These are phyloP conservation scores for Aureobasidium sp. DNA, from an alignment of 2,329 filamentous ascomycete species.

Conservation along the genomic window DNA sequence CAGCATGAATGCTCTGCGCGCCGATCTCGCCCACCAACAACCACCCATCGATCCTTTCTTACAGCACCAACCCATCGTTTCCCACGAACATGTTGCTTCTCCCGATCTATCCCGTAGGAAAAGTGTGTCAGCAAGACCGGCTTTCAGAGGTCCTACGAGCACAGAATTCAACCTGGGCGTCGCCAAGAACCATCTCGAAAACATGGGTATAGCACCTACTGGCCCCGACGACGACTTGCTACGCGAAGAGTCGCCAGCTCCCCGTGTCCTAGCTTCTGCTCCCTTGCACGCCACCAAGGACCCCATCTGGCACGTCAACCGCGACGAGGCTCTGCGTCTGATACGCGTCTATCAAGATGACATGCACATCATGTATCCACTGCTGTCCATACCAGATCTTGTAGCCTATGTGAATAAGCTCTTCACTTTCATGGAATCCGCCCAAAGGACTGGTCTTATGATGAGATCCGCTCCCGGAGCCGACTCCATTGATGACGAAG, in stretches of 20 bases:
- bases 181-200: conserved; percentile 77
- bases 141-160: conserved; percentile 80
- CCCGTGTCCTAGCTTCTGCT: conserved; percentile 19
- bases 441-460: conserved; percentile 52
- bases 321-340: conserved; percentile 72
- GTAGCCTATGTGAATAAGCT: conserved; percentile 64
- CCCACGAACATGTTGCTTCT: conserved; percentile 8
- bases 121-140: conserved; percentile 38
- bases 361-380: conserved; percentile 85
- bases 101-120: conserved; percentile 16
- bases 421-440: conserved; percentile 66
- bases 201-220: conserved; percentile 70
- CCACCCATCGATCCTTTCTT: conserved; percentile 31
- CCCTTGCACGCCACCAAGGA: conserved; percentile 52
- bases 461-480: conserved; percentile 47
- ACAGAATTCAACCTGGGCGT: conserved; percentile 79
- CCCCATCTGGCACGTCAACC: conserved; percentile 70
- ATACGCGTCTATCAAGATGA: conserved; percentile 82
- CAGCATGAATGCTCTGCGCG: conserved; percentile 61
- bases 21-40: conserved; percentile 34
- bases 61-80: conserved; percentile 19
- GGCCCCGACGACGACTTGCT: conserved; percentile 44
- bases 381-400: conserved; percentile 66
- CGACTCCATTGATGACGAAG: conserved; percentile 55
- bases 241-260: conserved; percentile 41